Conservation (phyloP, 805 yeast genomes). For the Candida pseudofarinosa region DNA sequence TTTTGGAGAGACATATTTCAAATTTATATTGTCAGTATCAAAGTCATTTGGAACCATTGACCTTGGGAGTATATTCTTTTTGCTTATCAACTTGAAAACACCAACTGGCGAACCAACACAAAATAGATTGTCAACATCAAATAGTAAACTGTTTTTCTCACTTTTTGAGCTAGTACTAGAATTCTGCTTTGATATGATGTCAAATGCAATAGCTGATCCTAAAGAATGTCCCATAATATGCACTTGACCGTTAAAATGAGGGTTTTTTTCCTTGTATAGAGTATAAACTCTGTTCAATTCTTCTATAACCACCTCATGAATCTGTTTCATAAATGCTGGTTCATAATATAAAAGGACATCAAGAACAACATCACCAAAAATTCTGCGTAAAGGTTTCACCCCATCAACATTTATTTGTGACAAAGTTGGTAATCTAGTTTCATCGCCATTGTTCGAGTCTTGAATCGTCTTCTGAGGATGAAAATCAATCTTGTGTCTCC, state of each 20-base stretch:
- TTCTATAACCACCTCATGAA: slow-evolving; percentile 54
- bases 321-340: slow-evolving; percentile 58
- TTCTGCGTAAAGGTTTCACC: slow-evolving; percentile 66
- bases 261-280: slow-evolving; percentile 58
- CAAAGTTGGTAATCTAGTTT: slow-evolving; percentile 53
- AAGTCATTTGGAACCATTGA: slow-evolving; percentile 14
- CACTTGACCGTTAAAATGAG: slow-evolving; percentile 72
- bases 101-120: slow-evolving; percentile 91
- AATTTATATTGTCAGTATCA: slow-evolving; percentile 14
- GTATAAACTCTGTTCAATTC: slow-evolving; percentile 63
- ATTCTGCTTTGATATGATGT: slow-evolving; percentile 54
- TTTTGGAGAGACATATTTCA: slow-evolving; percentile 43
- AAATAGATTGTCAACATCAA: slow-evolving; percentile 71
- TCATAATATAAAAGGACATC: slow-evolving; percentile 82
- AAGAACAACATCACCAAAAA: slow-evolving; percentile 81
- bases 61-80: slow-evolving; percentile 53
- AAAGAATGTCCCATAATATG: slow-evolving; percentile 88
- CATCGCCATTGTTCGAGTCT: slow-evolving; percentile 33
- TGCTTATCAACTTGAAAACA: slow-evolving; percentile 70
- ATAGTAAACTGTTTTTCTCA: slow-evolving; percentile 47
- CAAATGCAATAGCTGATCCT: slow-evolving; percentile 83
- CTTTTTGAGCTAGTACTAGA: slow-evolving; percentile 20
- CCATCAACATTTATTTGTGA: slow-evolving; percentile 74
- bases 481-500: slow-evolving; percentile 80
- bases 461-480: slow-evolving; percentile 42